These are phyloP conservation scores for Calonectria pauciramosa DNA, from an alignment of 2,329 filamentous ascomycete species.

Conservation along the genomic window DNA sequence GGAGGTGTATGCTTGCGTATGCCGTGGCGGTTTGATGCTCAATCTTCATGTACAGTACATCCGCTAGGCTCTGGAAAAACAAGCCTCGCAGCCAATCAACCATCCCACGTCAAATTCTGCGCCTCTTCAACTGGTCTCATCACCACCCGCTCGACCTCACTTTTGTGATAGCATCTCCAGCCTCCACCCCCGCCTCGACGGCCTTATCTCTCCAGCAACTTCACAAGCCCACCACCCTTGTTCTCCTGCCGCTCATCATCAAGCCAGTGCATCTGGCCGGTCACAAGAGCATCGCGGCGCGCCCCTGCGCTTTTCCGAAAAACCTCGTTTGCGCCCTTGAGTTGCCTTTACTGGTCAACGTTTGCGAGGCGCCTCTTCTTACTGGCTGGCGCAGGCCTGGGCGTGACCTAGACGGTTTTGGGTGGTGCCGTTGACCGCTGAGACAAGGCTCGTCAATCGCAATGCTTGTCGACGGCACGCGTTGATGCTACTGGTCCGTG, in stretches of 20 bases:
- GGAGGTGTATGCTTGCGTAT: background rate
- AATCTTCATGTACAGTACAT: slow-evolving; percentile 15
- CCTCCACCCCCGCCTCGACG: background rate
- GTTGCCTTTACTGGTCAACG: slow-evolving; percentile 18
- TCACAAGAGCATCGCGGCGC: slow-evolving; percentile 12
- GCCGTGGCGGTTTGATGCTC: background rate
- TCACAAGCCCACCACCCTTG: background rate
- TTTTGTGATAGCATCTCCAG: background rate
- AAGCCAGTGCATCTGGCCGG: background rate
- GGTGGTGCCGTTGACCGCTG: slow-evolving; percentile 19
- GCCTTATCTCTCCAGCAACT: slow-evolving; percentile 1
- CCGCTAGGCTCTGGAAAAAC: background rate
- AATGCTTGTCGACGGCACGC: slow-evolving; percentile 34
- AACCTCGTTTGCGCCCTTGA: slow-evolving; percentile 9
- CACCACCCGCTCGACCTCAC: background rate
- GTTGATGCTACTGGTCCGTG: slow-evolving; percentile 33
- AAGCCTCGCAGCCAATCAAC: slow-evolving; percentile 16
- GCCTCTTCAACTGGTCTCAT: slow-evolving; percentile 7
- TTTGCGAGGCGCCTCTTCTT: slow-evolving; percentile 6
- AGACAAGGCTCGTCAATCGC: slow-evolving; percentile 39
- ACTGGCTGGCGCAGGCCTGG: slow-evolving; percentile 11
- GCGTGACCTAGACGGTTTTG: slow-evolving; percentile 16
- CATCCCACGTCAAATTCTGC: slow-evolving; percentile 1
- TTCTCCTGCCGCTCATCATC: background rate
- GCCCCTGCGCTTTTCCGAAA: background rate